Evolutionary conservation across 345 rosid genomes (phyloP), one percentile per base, ranked within the genome.

Genomic region (Ceriops tagal): DNA sequence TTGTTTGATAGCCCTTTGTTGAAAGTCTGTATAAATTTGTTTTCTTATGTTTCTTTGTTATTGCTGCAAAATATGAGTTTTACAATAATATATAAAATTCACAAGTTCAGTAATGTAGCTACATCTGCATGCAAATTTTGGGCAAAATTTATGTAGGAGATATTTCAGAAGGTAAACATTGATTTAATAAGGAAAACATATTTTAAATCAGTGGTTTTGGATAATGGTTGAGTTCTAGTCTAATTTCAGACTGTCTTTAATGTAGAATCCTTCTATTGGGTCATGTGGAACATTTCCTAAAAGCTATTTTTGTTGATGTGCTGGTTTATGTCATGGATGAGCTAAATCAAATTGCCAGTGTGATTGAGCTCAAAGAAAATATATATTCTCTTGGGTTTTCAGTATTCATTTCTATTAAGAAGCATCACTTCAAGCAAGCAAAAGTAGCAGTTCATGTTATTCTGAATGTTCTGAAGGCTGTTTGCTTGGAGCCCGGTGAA

Each of bases 401-500:
- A 95, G 99, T 87, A 26, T 80, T 92, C 58, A 78, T 53, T 69
- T 84, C 71, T 69, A 75, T 85, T 72, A 76, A 67, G 77, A 90
- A 91, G 85, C 93, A 85, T 58, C 96, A 90, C 62, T 86, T 83
- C 71, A 85, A 92, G 81, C 98, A 92, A 75, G 71, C 85, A 53
- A 92, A 84, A 77, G 92, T 77, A 43, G 91, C 88, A 57, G 68
- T 88, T 71, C 95, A 90, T 43, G 73, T 89, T 58, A 73, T 88
- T 71, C 61, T 93, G 52, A 82, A 79, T 62, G 89, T 84, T 59
- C 72, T 89, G 68, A 82, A 83, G 80, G 82, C 53, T 28, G 75
- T 83, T 52, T 78, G 80, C 19, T 75, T 73, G 53, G 86, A 85
- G 75, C 49, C 80, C 28, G 69, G 66, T 32, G 81, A 66, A 51